Conservation (phyloP, 352 stramenopile genomes). For the Phytopythium cucurbitacearum region DNA sequence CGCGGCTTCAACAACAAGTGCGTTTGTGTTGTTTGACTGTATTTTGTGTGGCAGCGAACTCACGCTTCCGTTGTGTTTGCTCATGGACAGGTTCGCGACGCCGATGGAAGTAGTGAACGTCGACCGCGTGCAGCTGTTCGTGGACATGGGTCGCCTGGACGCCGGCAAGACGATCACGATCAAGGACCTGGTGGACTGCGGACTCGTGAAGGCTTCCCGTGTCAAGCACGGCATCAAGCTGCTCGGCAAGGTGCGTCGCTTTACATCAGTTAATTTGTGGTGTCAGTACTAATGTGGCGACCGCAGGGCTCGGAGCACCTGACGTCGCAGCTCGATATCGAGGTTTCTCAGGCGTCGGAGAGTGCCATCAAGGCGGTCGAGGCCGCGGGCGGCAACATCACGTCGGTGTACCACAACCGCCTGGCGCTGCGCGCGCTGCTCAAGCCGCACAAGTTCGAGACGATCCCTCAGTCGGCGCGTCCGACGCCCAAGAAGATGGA, state of each 20-base stretch:
- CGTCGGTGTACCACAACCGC: conserved; percentile 96
- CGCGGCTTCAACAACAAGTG: conserved; percentile 95
- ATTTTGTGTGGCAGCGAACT: conserved; percentile 17
- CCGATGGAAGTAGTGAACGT: conserved; percentile 93
- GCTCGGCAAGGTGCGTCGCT: conserved; percentile 45
- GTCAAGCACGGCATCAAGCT: conserved; percentile 97
- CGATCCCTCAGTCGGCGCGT: conserved; percentile 89
- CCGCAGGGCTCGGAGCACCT: conserved; percentile 71
- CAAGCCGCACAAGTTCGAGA: conserved; percentile 96
- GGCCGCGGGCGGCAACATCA: conserved; percentile 91
- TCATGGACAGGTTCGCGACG: conserved; percentile 43
- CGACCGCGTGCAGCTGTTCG: conserved; percentile 92
- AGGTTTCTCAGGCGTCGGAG: conserved; percentile 93
- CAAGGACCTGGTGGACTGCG: conserved; percentile 87
- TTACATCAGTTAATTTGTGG: conserved; percentile 7
- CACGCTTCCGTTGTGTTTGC: not conserved
- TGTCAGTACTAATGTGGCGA: not conserved
- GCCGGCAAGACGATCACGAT: conserved; percentile 91
- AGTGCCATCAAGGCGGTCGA: conserved; percentile 95
- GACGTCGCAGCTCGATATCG: conserved; percentile 89
- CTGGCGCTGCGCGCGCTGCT: conserved; percentile 92
- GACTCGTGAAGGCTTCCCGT: conserved; percentile 85
- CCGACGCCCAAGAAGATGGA: conserved; percentile 95
- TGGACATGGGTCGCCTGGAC: conserved; percentile 95
- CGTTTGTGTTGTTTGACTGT: conserved; percentile 2